phyloP scores from a whole-genome alignment of 164 flowering plant genomes.

The Dillenia turbinata region DNA sequence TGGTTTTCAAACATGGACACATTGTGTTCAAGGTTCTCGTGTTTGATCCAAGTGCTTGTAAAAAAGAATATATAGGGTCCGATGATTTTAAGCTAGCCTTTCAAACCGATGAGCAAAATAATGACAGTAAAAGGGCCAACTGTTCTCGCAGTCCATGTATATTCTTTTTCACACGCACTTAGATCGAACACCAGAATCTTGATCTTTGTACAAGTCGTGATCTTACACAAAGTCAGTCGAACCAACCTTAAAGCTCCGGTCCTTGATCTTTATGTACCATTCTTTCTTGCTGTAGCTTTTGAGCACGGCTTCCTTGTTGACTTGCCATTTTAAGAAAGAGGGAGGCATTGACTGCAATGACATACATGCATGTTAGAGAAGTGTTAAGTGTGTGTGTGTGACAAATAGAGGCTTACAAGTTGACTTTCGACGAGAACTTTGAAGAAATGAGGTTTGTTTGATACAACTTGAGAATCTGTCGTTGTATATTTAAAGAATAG shows the following conservation, averaged over 20 bases:
- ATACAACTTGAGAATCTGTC: background rate
- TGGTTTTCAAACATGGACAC: constrained; percentile 1
- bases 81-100: background rate
- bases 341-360: constrained; percentile 13
- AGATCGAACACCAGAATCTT: background rate
- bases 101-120: too few species aligned
- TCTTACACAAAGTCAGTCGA: constrained; percentile 6
- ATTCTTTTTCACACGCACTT: background rate
- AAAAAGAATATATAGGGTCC: background rate
- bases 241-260: constrained; percentile 8
- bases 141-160: background rate
- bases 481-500: background rate
- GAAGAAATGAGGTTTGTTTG: constrained; percentile 8
- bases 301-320: constrained; percentile 5
- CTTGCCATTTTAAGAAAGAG: constrained; percentile 5
- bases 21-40: constrained; percentile 1
- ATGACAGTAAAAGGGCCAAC: too few species aligned
- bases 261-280: constrained; percentile 13
- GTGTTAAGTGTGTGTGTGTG: too few species aligned
- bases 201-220: background rate
- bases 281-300: background rate
- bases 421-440: background rate
- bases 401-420: background rate
- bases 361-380: background rate
- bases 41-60: background rate